A percentile compares a stretch with the other conserved stretches of the same genome.
Conservation (phyloP, 805 yeast species). For the Saccharomycopsis fibuligera region DNA sequence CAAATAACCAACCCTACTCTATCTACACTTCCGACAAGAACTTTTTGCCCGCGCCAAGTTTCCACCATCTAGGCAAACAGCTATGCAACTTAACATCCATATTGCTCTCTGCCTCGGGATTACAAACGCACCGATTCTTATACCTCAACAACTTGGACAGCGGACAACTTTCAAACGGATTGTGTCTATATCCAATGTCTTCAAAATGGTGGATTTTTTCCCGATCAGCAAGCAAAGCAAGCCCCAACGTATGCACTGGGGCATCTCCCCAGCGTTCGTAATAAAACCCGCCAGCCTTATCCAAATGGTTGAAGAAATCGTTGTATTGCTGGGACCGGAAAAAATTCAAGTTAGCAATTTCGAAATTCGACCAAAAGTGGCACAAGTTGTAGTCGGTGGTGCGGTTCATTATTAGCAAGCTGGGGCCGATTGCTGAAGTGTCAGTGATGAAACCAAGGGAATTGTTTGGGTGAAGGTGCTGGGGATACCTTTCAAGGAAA, state of each 20-base stretch:
- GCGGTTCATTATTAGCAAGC: constrained; percentile 38
- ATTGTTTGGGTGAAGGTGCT: constrained; percentile 58
- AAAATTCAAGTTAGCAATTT: constrained; percentile 64
- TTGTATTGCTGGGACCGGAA: constrained; percentile 61
- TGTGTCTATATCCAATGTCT: constrained; percentile 75
- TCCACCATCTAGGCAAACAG: constrained; percentile 76
- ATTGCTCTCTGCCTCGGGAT: constrained; percentile 36
- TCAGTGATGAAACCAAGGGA: constrained; percentile 52
- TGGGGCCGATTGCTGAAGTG: constrained; percentile 37
- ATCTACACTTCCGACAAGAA: constrained; percentile 38
- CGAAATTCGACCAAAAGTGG: constrained; percentile 87
- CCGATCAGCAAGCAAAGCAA: constrained; percentile 49
- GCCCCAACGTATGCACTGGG: constrained; percentile 77
- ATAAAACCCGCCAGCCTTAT: constrained; percentile 68
- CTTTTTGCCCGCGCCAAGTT: constrained; percentile 52
- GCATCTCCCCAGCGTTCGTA: constrained; percentile 96
- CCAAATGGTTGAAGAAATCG: constrained; percentile 56
- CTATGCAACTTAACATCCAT: constrained; percentile 44
- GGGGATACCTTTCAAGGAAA: constrained; percentile 52
- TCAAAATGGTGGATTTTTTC: constrained; percentile 68
- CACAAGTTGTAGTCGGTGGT: constrained; percentile 66
- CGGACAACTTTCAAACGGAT: constrained; percentile 64
- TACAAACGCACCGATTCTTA: constrained; percentile 58
- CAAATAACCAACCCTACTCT: too few species aligned
- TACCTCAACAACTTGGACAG: constrained; percentile 40